Percentiles rank a stretch among this genome's conserved stretches.
phyloP scores from a whole-genome alignment of 192 early-diverging fungal genomes.

The Entomortierella beljakovae region DNA sequence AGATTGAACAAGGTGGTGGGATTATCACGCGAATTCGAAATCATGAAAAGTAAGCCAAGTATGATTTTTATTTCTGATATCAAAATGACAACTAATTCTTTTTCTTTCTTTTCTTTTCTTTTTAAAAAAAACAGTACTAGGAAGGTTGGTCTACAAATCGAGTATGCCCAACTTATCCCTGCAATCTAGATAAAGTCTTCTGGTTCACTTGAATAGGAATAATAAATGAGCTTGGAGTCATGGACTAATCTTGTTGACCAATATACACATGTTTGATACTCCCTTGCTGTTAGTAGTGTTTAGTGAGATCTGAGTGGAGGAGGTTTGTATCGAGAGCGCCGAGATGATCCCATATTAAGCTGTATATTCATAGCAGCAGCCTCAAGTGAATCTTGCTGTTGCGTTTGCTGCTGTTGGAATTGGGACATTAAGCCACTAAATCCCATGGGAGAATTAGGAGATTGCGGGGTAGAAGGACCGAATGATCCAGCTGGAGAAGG shows the following conservation, averaged over 20 bases:
- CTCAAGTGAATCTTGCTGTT: conserved; percentile 18
- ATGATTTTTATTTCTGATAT: neutral
- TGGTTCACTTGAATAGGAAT: neutral
- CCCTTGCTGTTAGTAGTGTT: too few species aligned
- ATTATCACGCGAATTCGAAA: conserved; percentile 19
- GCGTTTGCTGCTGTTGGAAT: conserved; percentile 11
- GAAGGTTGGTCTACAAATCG: conserved; percentile 21
- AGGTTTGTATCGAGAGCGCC: conserved; percentile 41
- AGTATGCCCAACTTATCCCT: conserved; percentile 12
- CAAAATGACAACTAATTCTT: neutral
- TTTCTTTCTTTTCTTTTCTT: neutral
- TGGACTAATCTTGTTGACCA: neutral
- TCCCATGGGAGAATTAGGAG: neutral
- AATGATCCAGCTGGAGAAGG: conserved; percentile 10
- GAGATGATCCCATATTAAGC: conserved; percentile 45
- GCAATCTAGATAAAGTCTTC: neutral
- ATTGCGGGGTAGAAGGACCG: neutral
- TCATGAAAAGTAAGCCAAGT: conserved; percentile 4
- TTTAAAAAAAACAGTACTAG: neutral
- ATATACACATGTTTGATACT: too few species aligned
- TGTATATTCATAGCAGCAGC: conserved; percentile 31
- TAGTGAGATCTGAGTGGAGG: conserved; percentile 24
- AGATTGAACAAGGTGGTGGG: neutral
- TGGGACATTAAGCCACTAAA: conserved; percentile 12
- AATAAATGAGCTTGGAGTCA: neutral